A percentile compares a stretch with the other conserved stretches of the same genome.
phyloP scores from a whole-genome alignment of 495 filamentous ascomycete genomes.

The Opeltia flavorubescens region DNA sequence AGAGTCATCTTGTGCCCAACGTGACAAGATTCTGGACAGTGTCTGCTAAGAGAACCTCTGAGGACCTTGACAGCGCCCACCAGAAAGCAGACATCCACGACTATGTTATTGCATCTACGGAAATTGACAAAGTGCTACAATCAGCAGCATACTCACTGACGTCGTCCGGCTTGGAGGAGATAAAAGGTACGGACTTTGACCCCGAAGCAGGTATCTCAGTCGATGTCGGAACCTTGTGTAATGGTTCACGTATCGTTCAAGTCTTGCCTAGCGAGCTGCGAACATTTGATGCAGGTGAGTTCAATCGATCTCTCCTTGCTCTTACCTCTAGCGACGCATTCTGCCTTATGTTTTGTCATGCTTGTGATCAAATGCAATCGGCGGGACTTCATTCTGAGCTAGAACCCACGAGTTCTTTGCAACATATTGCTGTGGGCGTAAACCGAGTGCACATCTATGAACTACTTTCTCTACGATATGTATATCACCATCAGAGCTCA shows the following conservation, averaged over 20 bases:
- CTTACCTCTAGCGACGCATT: too few relatives aligned
- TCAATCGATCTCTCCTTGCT: too few relatives aligned
- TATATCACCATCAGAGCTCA: too few relatives aligned
- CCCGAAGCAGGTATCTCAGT: slow-evolving; percentile 70
- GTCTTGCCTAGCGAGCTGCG: slow-evolving; percentile 71
- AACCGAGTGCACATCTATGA: too few relatives aligned
- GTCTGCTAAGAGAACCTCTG: slow-evolving; percentile 33
- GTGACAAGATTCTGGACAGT: slow-evolving; percentile 51
- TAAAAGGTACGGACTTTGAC: slow-evolving; percentile 71
- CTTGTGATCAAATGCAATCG: too few relatives aligned
- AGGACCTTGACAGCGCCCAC: slow-evolving; percentile 16
- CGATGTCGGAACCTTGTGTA: slow-evolving; percentile 63
- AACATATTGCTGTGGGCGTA: too few relatives aligned
- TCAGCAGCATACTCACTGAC: slow-evolving; percentile 43
- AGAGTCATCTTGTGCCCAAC: slow-evolving; percentile 36
- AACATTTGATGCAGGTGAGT: slow-evolving; percentile 74
- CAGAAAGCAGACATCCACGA: slow-evolving; percentile 45
- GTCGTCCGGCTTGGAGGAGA: slow-evolving; percentile 47
- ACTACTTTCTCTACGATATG: too few relatives aligned
- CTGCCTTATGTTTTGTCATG: too few relatives aligned
- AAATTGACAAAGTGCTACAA: slow-evolving; percentile 38
- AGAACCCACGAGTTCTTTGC: too few relatives aligned
- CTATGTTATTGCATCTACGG: slow-evolving; percentile 55
- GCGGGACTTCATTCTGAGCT: too few relatives aligned
- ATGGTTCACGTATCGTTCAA: slow-evolving; percentile 65